Base-by-base conservation (phyloP, 2,329 filamentous ascomycete genomes). In the Diatrype stigma region DNA sequence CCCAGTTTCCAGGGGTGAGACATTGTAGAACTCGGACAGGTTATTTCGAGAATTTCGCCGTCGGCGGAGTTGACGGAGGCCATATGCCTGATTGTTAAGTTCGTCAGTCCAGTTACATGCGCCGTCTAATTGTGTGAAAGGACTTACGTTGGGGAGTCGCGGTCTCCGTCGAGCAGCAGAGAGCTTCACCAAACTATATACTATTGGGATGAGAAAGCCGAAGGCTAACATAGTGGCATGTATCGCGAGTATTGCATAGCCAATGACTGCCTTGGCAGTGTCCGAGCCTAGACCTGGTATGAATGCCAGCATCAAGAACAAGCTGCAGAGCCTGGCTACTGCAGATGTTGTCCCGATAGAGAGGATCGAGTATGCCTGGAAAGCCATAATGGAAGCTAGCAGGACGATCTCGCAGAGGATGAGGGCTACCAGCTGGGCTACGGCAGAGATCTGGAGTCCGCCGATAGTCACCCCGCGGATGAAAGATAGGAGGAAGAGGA, bases 161-260 rank as follows among this genome's bases (percentile, higher is more conserved):
- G 12, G 1, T 14, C 22, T 17, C 16, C 12, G 14, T 23, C 21
- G 22, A 2, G 21, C 11, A 44, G n/a, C 22, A 42, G 50, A 42
- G 1, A 59, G 38, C 10, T 30, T 48, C 30, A 22, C 22, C n/a
- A 60, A 44, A 19, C 51, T 35, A 23, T 32, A 52, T 1, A 82
- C 66, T 0, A 82, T 75, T 60, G 85, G 88, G 34, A 89, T 69
- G 60, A 87, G 84, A 65, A 87, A 87, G 4, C 85, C 81, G 63
- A 44, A 23, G 16, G 21, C 6, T 44, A 44, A 44, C 21, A 44
- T n/a, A 11, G 21, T 16, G 11, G 16, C 21, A 12, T 90, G 86
- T 4, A 89, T 71, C 2, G 84, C 64, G 17, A 90, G 71, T 37
- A 89, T 83, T 14, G 80, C 72, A 61, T 89, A 90, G 8, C 85